These are phyloP conservation scores for Epichloe typhina DNA, from an alignment of 2,329 filamentous ascomycete genomes.

Conservation along the genomic window DNA sequence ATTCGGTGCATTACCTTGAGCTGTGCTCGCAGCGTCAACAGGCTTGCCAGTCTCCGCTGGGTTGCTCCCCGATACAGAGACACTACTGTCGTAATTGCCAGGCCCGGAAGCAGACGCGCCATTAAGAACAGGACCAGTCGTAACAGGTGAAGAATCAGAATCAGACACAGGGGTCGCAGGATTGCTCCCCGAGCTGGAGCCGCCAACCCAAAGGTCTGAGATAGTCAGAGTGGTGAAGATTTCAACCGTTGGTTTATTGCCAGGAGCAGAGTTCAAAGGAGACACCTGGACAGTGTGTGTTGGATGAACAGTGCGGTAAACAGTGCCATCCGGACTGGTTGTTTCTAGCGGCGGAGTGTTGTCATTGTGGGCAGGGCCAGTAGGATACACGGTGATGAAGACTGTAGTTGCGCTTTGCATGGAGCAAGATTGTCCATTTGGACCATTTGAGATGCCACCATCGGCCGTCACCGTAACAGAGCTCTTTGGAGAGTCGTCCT, in stretches of 20 bases:
- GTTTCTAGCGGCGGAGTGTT: constrained; percentile 4
- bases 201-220: constrained; percentile 19
- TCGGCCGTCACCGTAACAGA: constrained; percentile 4
- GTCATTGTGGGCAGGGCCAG: constrained; percentile 11
- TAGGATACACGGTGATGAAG: constrained; percentile 32
- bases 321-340: constrained; percentile 10
- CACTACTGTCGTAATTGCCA: constrained; percentile 6
- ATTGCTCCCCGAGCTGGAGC: constrained; percentile 6
- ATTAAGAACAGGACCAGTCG: constrained; percentile 7
- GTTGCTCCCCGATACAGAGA: constrained; percentile 7
- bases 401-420: constrained; percentile 28
- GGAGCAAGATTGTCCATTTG: constrained; percentile 23
- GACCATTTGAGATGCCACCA: constrained; percentile 3
- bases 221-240: constrained; percentile 24
- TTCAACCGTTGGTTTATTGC: constrained; percentile 10
- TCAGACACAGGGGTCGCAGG: not conserved
- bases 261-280: constrained; percentile 9
- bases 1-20: constrained; percentile 3
- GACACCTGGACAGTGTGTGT: constrained; percentile 16
- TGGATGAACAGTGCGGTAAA: constrained; percentile 10
- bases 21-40: constrained; percentile 6
- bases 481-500: constrained; percentile 2
- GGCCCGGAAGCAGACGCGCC: constrained; percentile 9
- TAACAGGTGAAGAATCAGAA: constrained; percentile 6
- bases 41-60: constrained; percentile 8